phyloP scores from a whole-genome alignment of 148 eudicot genomes.

The Cornus controversa region DNA sequence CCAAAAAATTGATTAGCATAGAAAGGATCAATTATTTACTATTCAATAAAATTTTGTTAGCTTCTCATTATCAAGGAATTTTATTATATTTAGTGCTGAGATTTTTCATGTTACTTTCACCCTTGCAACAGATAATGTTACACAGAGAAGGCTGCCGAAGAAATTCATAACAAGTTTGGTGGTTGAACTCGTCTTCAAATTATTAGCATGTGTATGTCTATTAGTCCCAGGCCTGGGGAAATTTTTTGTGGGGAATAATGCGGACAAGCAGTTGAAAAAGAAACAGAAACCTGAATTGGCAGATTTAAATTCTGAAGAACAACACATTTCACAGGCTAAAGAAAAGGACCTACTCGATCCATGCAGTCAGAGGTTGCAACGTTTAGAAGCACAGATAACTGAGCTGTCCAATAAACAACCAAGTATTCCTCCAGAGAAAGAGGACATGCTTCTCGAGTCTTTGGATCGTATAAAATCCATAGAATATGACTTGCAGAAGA shows the following conservation, averaged over 20 bases:
- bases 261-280: constrained; percentile 26
- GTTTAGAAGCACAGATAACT: constrained; percentile 61
- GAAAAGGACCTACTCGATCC: constrained; percentile 56
- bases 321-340: constrained; percentile 17
- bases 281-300: constrained; percentile 24
- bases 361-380: constrained; percentile 75
- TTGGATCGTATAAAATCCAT: constrained; percentile 78
- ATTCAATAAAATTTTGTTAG: neutral
- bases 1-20: constrained; percentile 19
- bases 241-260: constrained; percentile 30
- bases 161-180: constrained; percentile 16
- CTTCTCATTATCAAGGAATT: neutral
- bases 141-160: constrained; percentile 28
- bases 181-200: constrained; percentile 41
- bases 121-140: constrained; percentile 31
- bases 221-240: constrained; percentile 38
- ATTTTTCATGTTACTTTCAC: constrained; percentile 9
- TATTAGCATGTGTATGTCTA: constrained; percentile 51
- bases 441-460: constrained; percentile 71
- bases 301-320: constrained; percentile 36
- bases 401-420: constrained; percentile 75
- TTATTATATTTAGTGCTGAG: neutral
- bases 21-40: neutral
- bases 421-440: constrained; percentile 84
- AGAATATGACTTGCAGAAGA: constrained; percentile 91